Evolutionary conservation across 345 rosid species (phyloP), one percentile per base, ranked within the genome.

Genomic region (Eucalyptus rudis): DNA sequence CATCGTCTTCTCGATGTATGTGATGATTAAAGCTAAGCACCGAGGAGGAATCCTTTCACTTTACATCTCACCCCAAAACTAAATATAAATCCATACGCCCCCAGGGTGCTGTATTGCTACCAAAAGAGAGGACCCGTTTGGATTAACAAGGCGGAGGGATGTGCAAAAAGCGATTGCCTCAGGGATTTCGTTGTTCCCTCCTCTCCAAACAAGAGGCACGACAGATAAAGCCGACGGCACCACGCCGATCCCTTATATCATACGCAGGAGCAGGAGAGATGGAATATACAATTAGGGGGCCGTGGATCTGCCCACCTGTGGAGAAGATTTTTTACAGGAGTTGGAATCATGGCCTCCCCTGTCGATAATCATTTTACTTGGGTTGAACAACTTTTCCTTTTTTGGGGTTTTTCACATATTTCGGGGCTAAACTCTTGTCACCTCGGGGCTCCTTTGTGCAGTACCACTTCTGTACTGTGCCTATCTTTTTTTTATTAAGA

Each of bases 111-210:
- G 51, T 44, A 85, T 25, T 68, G 86, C 90, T 64, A 86, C 86
- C 86, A 51, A 89, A 89, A 89, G 90, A 64, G 68, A 64, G 51
- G 86, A 86, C 90, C 90, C 88, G n/a, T 40, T 20, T 86, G 90
- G 81, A 52, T 56, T 33, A 80, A 87, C 47, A 51, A 58, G 56
- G 33, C 51, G 24, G 88, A 66, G 88, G 88, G 51, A 76, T 24
- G 47, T 25, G 85, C 49, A n/a, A 27, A 27, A 88, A 13, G 20
- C 33, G 54, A 49, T 86, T 50, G 84, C 86, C 50, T 36, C 51
- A 49, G 51, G 43, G 88, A 49, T 86, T 64, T 33, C 22, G 86
- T 86, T 86, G 87, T 43, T 89, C 86, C 85, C 90, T 86, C 86
- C 90, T 27, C 87, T 89, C 68, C 87, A 88, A 88, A 83, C 87